Evolutionary conservation across 352 stramenopile genomes (phyloP), one percentile per base, ranked within the genome.

Genomic region (Saprolegnia diclina): DNA sequence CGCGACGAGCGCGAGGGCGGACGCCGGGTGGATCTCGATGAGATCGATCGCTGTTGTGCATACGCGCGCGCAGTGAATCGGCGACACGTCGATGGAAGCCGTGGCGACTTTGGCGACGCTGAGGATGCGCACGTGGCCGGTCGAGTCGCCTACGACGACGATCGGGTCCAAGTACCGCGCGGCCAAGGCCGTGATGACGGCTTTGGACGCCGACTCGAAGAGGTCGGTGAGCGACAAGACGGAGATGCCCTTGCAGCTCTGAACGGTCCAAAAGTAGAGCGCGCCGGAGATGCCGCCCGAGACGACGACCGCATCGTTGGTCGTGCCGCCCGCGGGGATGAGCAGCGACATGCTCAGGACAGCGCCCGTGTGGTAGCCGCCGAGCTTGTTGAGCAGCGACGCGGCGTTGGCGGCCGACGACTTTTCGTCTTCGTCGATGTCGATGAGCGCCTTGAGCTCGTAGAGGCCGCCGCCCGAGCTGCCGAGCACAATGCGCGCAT

Each of bases 341-440:
- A 92, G 74, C 22, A 76, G 67, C 0, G 85, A 64, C 11, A 76
- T 76, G 26, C 77, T 74, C 44, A 85, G 76, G 22, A 82, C 71
- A 0, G 81, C 64, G 9, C 82, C 82, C 0, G 73, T 77, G 32
- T 83, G 82, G 64, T 83, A 88, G 11, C 65, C 79, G 1, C 80
- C 81, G 57, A 76, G 87, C 14, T 73, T 71, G 21, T 72, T 61
- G 19, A 91, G 67, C 35, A 89, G 53, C 10, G 76, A 62, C 1
- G 72, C 76, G 40, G 9, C 38, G n/a, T 21, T 50, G 24, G 62
- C 74, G 67, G 54, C 65, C 21, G 37, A 22, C 48, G 52, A 73
- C 5, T 87, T 71, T 0, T 87, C 81, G 9, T 91, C 82, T 11
- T 90, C 82, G 10, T 90, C 81, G 38, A 89, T 77, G 16, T 75